Evolutionary conservation across 108 stramenopile species (phyloP), one percentile per base, ranked within the genome.

Genomic region (Seminavis robusta): DNA sequence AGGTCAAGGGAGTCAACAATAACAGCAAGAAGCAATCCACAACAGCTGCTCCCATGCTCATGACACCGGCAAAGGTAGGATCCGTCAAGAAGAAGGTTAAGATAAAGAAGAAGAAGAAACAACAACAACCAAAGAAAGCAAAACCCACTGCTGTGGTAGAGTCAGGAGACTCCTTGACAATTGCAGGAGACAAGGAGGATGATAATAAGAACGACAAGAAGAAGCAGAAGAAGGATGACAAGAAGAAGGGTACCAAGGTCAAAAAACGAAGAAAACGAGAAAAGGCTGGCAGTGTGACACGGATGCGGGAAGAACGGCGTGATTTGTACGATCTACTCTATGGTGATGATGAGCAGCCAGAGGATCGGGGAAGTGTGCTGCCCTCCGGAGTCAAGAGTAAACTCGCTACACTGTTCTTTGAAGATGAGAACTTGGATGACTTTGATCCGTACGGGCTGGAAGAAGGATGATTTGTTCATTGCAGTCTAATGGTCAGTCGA

Each of bases 311-410:
- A 62, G 89, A 90, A 75, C 59, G 89, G 38, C 61, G 82, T 66
- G 89, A 90, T 64, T 71, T 90, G 30, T 90, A 80, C 33, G 89
- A 90, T 47, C 76, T 90, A 13, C 39, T 90, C 33, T 90, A 90
- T 54, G 89, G 84, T 2, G 85, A 86, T 46, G 84, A 82, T 38
- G 71, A 76, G 13, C n/a, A n/a, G n/a, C n/a, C n/a, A n/a, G n/a
- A n/a, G n/a, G n/a, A n/a, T n/a, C n/a, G n/a, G n/a, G n/a, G n/a
- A n/a, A n/a, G n/a, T n/a, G 59, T 40, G 7, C 5, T n/a, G 29
- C 15, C 21, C 3, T 13, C 33, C 3, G 43, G 15, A 17, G 20
- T 45, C 19, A 47, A n/a, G 21, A 33, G 20, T 3, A 39, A 16
- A 20, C 10, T 21, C 11, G 48, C 48, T 8, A 5, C 26, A 4